Base-by-base conservation (phyloP, 495 filamentous ascomycete species). In the Lophium mytilinum region DNA sequence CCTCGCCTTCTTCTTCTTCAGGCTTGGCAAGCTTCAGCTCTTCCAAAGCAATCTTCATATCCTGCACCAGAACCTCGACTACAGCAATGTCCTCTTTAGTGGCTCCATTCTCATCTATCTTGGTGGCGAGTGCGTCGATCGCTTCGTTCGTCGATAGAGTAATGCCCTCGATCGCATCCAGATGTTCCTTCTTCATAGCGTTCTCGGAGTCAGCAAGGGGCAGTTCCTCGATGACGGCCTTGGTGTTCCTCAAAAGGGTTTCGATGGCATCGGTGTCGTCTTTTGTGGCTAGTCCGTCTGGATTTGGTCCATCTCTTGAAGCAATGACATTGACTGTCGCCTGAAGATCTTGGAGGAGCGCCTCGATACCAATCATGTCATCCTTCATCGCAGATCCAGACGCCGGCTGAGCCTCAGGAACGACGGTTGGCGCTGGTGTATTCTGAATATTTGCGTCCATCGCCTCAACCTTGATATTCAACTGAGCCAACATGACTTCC, bases 191-290 rank as follows among this genome's bases (percentile, higher is more conserved):
- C 52, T 78, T 85, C 4, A 86, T 83, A n/a, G 77, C 64, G 45
- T 75, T 74, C 34, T 81, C 78, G 0, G 76, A 65, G 35, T 78
- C 74, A 15, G 87, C 81, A 42, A 90, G 80, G 15, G 76, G 75
- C 42, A 93, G 72, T 35, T 90, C 89, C 36, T 95, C 90, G 40
- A 95, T 75, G 48, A 86, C 83, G 9, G 84, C 79, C 62, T 94
- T 95, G 17, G 88, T 88, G 66, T 90, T 91, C 47, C 84, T 80
- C 19, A 96, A 79, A 45, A 96, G 78, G 0, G 84, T 90, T 68
- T 95, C 90, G 53, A 96, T 89, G n/a, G 85, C 87, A 56, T 89
- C 82, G 2, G 86, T 86, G 61, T 95, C 89, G 56, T 92, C 87
- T 64, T 88, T 89, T 42, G 82, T 83, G 8, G 86, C 84, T 1